Evolutionary conservation across 768 basidiomycete species (phyloP).

Genomic region (Calocybe cyanea): DNA sequence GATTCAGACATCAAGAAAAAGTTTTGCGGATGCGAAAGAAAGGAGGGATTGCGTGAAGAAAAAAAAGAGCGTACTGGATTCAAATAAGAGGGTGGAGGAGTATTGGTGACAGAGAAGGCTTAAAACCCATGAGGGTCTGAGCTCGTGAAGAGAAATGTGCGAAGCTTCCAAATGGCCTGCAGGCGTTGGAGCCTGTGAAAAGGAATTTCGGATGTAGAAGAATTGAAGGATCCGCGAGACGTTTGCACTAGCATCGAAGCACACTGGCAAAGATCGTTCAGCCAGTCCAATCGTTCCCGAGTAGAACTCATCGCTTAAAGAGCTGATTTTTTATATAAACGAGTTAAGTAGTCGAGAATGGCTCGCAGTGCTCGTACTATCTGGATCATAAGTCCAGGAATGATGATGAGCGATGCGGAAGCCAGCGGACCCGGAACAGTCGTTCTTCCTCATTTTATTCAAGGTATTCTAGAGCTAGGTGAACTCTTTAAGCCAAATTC

Average conservation of each 20-base stretch:
- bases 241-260: conserved; percentile 17
- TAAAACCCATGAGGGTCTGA: no score
- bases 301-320: no score
- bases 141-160: not conserved
- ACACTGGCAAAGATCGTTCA: not conserved
- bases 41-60: conserved; percentile 1
- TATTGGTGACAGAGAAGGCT: conserved; percentile 4
- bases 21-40: conserved; percentile 1
- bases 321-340: no score
- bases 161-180: conserved; percentile 12
- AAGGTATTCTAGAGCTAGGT: no score
- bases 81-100: conserved; percentile 8
- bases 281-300: not conserved
- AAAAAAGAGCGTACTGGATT: conserved; percentile 5
- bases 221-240: conserved; percentile 16
- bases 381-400: no score
- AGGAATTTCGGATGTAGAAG: conserved; percentile 15
- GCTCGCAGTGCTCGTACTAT: no score
- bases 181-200: conserved; percentile 8
- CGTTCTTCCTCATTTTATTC: no score
- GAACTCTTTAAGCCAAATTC: no score
- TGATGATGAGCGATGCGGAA: no score
- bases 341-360: no score
- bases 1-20: conserved; percentile 10
- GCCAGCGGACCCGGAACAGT: no score